Conservation (phyloP, 495 filamentous ascomycete genomes). For the Penicillium macrosclerotiorum region DNA sequence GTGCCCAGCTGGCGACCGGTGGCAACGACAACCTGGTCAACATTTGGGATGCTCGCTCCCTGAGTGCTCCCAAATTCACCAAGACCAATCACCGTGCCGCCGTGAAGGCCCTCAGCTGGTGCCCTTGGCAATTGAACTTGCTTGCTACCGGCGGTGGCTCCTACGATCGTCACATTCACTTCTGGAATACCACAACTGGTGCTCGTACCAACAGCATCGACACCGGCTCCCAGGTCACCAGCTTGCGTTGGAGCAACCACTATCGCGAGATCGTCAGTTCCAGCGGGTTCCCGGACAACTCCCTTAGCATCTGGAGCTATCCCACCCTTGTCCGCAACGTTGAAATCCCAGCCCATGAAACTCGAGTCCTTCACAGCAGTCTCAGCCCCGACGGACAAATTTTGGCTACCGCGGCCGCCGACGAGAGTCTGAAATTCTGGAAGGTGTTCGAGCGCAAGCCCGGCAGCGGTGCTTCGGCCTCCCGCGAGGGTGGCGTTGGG, state of each 20-base stretch:
- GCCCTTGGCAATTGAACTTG: constrained; percentile 96
- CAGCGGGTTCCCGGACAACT: constrained; percentile 98
- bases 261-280: constrained; percentile 98
- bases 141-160: constrained; percentile 95
- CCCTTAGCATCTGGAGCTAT: constrained; percentile 97
- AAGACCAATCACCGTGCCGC: constrained; percentile 99
- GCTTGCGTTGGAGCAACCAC: constrained; percentile 88
- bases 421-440: constrained; percentile 99
- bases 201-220: constrained; percentile 98
- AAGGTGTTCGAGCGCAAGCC: constrained; percentile 99
- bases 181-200: constrained; percentile 98
- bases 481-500: constrained; percentile 55
- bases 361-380: constrained; percentile 88
- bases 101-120: constrained; percentile 98
- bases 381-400: constrained; percentile 96
- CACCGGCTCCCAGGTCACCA: constrained; percentile 95
- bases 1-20: constrained; percentile 92
- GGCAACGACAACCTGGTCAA: constrained; percentile 98
- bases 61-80: constrained; percentile 92
- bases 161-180: constrained; percentile 97
- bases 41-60: constrained; percentile 96
- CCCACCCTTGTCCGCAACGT: constrained; percentile 93
- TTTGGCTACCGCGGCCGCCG: constrained; percentile 90
- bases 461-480: constrained; percentile 56
- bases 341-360: constrained; percentile 99